Conservation (phyloP, 129 eudicot species). For the Dittrichia graveolens region DNA sequence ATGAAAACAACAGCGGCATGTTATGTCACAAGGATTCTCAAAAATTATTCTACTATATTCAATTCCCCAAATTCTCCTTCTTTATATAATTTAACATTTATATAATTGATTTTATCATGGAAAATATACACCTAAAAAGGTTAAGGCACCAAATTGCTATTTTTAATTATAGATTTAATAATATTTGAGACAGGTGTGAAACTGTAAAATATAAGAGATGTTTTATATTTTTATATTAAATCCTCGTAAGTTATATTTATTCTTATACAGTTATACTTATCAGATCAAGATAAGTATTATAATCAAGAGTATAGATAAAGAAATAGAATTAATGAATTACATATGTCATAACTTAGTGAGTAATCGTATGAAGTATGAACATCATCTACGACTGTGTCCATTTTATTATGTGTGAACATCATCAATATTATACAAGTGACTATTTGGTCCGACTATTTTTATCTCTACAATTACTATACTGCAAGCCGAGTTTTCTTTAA, state of each 20-base stretch:
- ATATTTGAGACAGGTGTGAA: conserved; percentile 12
- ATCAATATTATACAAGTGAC: background rate
- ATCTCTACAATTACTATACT: too few species aligned
- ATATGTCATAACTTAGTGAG: background rate
- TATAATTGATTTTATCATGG: conserved; percentile 23
- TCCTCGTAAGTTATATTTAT: background rate
- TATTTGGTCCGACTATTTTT: background rate
- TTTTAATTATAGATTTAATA: background rate
- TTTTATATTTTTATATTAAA: background rate
- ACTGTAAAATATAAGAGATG: too few species aligned
- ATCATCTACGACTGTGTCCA: background rate
- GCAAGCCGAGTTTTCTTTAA: too few species aligned
- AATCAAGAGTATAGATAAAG: too few species aligned
- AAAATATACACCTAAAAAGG: conserved; percentile 2
- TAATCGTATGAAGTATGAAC: background rate
- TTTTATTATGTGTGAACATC: too few species aligned
- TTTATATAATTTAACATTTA: background rate
- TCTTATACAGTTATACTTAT: too few species aligned
- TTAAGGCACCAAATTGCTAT: conserved; percentile 8
- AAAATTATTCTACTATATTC: background rate
- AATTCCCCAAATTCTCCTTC: background rate
- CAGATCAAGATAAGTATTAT: too few species aligned
- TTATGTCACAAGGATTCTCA: conserved; percentile 1
- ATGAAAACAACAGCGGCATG: conserved; percentile 29
- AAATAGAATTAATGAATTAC: too few species aligned